Base-by-base conservation (phyloP, 306 rosid species). In the Castanea sativa region DNA sequence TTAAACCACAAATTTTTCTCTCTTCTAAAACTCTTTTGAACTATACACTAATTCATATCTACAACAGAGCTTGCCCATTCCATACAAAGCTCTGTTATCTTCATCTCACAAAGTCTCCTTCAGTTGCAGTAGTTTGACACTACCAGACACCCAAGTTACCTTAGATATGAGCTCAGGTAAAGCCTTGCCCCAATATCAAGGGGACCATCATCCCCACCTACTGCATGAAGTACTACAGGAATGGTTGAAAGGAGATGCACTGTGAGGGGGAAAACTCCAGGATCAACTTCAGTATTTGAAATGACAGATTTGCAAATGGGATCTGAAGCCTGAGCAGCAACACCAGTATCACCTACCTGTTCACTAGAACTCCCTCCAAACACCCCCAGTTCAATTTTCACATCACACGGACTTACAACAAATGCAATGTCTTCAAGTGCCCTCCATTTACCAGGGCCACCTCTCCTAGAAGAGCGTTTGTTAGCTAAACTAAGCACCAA, bases 141-240 rank as follows among this genome's bases (percentile, higher is more conserved):
- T 69, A 75, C 23, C 69, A 69, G 79, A 72, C 70, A 75, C 78
- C 74, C 79, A 45, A 75, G 51, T 91, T 80, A 87, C 75, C 43
- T 78, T 73, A 87, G 76, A 80, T 92, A 95, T 14, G 99, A 95
- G 88, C 91, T 86, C 90, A 84, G 84, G 84, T 84, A 95, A 59
- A 95, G 83, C 90, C 94, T 88, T 76, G 77, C 97, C 78, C 96
- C 92, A 45, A 92, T 82, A 81, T 92, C 94, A 68, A 91, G 60
- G 49, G 97, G 93, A 71, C 98, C 97, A 74, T 90, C 83, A 73
- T 92, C 97, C 76, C 99, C 97, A 32, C 99, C 98, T 29, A 89
- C 76, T 15, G 97, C 88, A 83, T 92, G 96, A 77, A 95, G 94
- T 32, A 85, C 91, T 6, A 95, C 97, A 1, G 95, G 96, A 75